A percentile compares a stretch with the other conserved stretches of the same genome.
phyloP scores from a whole-genome alignment of 139 green algal genomes.

The Chara braunii region DNA sequence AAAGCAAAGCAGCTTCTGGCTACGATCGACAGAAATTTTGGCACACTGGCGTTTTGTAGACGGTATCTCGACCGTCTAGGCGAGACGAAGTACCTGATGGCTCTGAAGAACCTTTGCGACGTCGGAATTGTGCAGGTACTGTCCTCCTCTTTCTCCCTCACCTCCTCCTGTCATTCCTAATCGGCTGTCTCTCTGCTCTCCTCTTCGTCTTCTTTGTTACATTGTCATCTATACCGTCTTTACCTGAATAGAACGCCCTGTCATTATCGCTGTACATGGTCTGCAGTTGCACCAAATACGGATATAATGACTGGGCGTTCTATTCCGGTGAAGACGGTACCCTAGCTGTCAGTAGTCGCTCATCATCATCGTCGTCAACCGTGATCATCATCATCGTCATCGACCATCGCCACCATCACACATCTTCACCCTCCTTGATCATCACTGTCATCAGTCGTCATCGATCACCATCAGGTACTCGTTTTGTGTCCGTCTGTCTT shows the following conservation, averaged over 20 bases:
- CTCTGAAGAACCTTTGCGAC: conserved; percentile 95
- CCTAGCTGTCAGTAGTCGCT: background rate
- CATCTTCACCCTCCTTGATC: no score
- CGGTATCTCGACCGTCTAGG: conserved; percentile 87
- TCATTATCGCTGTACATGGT: no score
- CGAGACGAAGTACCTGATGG: conserved; percentile 99
- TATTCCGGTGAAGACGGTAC: no score
- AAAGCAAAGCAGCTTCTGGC: conserved; percentile 85
- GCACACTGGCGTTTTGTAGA: conserved; percentile 95
- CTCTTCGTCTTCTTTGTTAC: background rate
- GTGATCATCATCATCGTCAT: no score
- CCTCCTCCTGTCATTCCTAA: background rate
- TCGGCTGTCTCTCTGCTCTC: background rate
- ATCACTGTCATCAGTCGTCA: no score
- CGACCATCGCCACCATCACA: background rate
- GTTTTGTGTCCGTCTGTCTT: no score
- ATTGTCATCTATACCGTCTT: no score
- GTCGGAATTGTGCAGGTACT: conserved; percentile 55
- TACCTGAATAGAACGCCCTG: no score
- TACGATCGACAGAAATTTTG: conserved; percentile 94
- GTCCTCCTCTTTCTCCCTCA: background rate
- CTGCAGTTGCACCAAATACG: no score
- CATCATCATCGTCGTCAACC: background rate
- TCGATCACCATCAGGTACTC: no score
- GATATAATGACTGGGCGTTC: no score